phyloP scores from a whole-genome alignment of 352 stramenopile genomes.

The Aphanomyces cochlioides region DNA sequence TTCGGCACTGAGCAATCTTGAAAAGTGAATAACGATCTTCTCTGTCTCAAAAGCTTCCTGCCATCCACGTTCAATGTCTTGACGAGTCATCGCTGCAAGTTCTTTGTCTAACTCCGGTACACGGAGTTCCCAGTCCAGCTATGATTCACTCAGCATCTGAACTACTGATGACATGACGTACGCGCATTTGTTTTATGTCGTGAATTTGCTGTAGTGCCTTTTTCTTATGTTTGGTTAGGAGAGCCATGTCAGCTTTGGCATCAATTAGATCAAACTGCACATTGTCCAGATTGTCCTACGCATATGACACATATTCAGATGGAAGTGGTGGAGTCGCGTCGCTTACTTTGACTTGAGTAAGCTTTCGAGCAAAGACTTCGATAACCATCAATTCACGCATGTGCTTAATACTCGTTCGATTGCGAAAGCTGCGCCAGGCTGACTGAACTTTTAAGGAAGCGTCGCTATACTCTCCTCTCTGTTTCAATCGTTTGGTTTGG shows the following conservation, averaged over 20 bases:
- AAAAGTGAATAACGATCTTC: constrained; percentile 64
- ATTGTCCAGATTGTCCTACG: constrained; percentile 49
- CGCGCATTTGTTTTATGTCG: constrained; percentile 68
- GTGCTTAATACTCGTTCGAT: constrained; percentile 49
- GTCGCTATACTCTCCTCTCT: constrained; percentile 47
- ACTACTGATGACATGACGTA: background rate
- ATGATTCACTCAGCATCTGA: background rate
- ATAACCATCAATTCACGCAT: constrained; percentile 66
- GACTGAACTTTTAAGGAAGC: constrained; percentile 62
- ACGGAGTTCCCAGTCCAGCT: constrained; percentile 72
- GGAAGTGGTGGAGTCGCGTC: background rate
- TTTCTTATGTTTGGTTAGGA: constrained; percentile 68
- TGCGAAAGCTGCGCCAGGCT: constrained; percentile 65
- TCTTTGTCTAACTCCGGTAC: constrained; percentile 74
- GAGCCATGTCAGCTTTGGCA: constrained; percentile 53
- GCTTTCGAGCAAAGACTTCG: constrained; percentile 52
- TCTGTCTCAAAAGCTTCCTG: constrained; percentile 74
- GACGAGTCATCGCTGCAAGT: constrained; percentile 50
- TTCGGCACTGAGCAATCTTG: constrained; percentile 68
- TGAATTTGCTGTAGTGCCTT: constrained; percentile 65
- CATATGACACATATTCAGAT: too few relatives aligned
- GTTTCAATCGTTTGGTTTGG: constrained; percentile 40
- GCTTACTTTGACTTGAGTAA: constrained; percentile 45
- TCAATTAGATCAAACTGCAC: constrained; percentile 73
- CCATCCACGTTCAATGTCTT: constrained; percentile 75